A percentile compares a stretch with the other conserved stretches of the same genome.
Conservation (phyloP, 208 protist species). For the Lotmaria passim region DNA sequence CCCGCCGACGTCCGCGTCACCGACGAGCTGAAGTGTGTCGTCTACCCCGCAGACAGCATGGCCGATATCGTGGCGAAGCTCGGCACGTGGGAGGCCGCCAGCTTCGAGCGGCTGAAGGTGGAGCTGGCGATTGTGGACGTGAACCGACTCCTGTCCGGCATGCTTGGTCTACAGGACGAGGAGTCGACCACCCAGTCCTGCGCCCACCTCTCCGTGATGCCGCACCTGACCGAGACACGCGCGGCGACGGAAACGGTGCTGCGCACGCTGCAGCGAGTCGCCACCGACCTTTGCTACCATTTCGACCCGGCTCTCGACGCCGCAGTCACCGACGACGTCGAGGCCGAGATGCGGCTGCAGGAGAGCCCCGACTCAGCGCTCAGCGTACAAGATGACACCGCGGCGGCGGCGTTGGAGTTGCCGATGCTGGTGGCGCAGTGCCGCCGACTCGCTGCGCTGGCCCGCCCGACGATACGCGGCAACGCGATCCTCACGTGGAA, state of each 20-base stretch:
- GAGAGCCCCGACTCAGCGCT: neutral
- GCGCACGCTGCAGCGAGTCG: conserved; percentile 66
- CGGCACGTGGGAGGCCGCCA: conserved; percentile 75
- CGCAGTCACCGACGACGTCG: conserved; percentile 11
- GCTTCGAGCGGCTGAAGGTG: conserved; percentile 77
- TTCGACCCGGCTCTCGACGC: conserved; percentile 25
- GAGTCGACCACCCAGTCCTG: conserved; percentile 10
- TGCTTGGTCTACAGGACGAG: conserved; percentile 56
- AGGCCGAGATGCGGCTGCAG: conserved; percentile 16
- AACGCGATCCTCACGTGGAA: conserved; percentile 47
- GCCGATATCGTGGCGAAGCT: conserved; percentile 73
- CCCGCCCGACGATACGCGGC: conserved; percentile 39
- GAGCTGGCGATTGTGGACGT: conserved; percentile 82
- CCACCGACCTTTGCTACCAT: conserved; percentile 55
- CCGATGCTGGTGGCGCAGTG: conserved; percentile 45
- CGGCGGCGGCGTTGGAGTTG: conserved; percentile 19
- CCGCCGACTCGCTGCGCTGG: conserved; percentile 37
- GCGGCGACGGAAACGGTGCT: conserved; percentile 44
- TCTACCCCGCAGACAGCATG: conserved; percentile 79
- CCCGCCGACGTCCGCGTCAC: conserved; percentile 60
- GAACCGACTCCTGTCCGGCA: conserved; percentile 50
- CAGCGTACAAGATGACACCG: conserved; percentile 26
- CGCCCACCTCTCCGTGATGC: conserved; percentile 40
- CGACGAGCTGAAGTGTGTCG: conserved; percentile 70
- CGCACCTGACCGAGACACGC: conserved; percentile 54